phyloP scores from a whole-genome alignment of 768 basidiomycete species.

The Ramaria sp. region DNA sequence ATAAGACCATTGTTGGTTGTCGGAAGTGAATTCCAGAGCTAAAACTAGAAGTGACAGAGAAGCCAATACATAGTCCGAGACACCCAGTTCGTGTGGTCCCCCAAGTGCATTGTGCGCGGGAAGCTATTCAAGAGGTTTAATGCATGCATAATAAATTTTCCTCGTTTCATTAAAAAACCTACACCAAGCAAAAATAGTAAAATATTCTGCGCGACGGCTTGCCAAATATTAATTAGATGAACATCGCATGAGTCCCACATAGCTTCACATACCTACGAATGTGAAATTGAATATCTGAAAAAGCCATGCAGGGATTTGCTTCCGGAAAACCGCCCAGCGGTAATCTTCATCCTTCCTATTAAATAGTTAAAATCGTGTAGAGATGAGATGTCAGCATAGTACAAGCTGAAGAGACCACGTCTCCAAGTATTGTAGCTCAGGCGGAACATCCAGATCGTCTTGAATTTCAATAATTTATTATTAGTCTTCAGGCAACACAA shows the following conservation, averaged over 20 bases:
- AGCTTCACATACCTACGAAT: slow-evolving; percentile 45
- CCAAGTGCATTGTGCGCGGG: slow-evolving; percentile 48
- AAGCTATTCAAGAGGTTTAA: slow-evolving; percentile 18
- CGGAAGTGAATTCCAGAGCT: slow-evolving; percentile 68
- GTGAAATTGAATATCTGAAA: slow-evolving; percentile 57
- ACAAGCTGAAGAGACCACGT: slow-evolving; percentile 72
- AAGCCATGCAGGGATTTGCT: slow-evolving; percentile 37
- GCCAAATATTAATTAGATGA: slow-evolving; percentile 7
- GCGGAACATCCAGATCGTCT: slow-evolving; percentile 54
- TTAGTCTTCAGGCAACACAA: slow-evolving; percentile 56
- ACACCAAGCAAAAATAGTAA: slow-evolving; percentile 60
- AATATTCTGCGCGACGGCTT: slow-evolving; percentile 67
- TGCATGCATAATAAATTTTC: slow-evolving; percentile 6
- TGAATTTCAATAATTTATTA: slow-evolving; percentile 13
- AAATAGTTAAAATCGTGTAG: background rate
- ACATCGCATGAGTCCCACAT: background rate
- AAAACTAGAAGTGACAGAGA: slow-evolving; percentile 46
- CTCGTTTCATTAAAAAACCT: background rate
- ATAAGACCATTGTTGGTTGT: slow-evolving; percentile 86
- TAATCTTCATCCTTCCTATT: slow-evolving; percentile 79
- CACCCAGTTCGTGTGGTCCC: slow-evolving; percentile 38
- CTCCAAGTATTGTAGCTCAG: slow-evolving; percentile 76
- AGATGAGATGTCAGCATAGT: background rate
- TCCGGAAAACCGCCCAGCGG: slow-evolving; percentile 74
- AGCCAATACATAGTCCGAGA: slow-evolving; percentile 55